Conservation (phyloP, 805 yeast species). For the Debaryomyces maramus region DNA sequence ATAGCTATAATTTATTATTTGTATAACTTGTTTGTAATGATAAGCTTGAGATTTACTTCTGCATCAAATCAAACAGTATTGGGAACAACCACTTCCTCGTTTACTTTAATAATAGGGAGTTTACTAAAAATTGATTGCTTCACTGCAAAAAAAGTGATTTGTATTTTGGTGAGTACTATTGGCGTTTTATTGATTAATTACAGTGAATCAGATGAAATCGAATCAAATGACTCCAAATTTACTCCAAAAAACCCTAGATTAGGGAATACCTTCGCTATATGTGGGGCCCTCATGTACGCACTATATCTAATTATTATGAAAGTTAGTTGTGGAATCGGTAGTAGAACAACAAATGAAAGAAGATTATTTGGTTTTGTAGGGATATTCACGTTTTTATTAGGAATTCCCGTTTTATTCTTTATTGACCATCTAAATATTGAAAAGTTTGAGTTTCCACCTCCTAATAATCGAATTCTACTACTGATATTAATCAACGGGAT, state of each 20-base stretch:
- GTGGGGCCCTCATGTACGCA: slow-evolving; percentile 50
- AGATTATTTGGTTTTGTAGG: slow-evolving; percentile 51
- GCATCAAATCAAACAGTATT: slow-evolving; percentile 54
- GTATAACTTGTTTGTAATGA: slow-evolving; percentile 42
- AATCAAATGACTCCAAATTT: slow-evolving; percentile 13
- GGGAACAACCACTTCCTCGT: slow-evolving; percentile 52
- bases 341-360: slow-evolving; percentile 46
- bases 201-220: slow-evolving; percentile 28
- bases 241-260: slow-evolving; percentile 38
- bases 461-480: slow-evolving; percentile 28
- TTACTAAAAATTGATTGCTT: slow-evolving; percentile 42
- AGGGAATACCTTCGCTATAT: slow-evolving; percentile 47
- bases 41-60: slow-evolving; percentile 49
- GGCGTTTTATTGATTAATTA: slow-evolving; percentile 50
- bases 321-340: slow-evolving; percentile 43
- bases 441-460: slow-evolving; percentile 42
- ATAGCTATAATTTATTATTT: slow-evolving; percentile 42
- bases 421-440: slow-evolving; percentile 42
- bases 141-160: slow-evolving; percentile 39
- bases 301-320: slow-evolving; percentile 45
- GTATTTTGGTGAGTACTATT: slow-evolving; percentile 43
- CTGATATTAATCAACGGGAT: slow-evolving; percentile 43
- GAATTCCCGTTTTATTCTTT: slow-evolving; percentile 38
- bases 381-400: slow-evolving; percentile 36
- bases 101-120: slow-evolving; percentile 48